Percentiles rank a stretch among this genome's conserved stretches.
Evolutionary conservation across 352 stramenopile species (phyloP).

Genomic region (Phytophthora pisi): DNA sequence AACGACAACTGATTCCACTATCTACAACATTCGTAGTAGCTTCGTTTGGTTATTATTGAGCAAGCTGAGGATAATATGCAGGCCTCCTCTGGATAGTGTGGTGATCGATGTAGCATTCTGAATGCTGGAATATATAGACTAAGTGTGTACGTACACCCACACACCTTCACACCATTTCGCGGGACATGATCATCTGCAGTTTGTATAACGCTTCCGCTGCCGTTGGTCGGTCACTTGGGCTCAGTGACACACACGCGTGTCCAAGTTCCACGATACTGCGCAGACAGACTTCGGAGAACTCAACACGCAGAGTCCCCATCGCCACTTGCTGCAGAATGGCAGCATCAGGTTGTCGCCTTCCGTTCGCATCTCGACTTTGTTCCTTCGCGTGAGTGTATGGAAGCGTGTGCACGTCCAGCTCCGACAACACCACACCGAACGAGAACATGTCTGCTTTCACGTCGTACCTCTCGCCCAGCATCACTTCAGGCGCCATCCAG

Average conservation of each 20-base stretch:
- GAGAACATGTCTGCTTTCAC: constrained; percentile 48
- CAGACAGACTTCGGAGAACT: constrained; percentile 27
- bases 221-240: constrained; percentile 35
- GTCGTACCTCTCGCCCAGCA: constrained; percentile 38
- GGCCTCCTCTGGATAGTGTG: too few relatives aligned
- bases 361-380: constrained; percentile 17
- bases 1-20: too few relatives aligned
- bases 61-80: too few relatives aligned
- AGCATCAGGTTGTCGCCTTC: constrained; percentile 27
- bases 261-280: constrained; percentile 29
- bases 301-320: constrained; percentile 36
- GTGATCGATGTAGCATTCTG: too few relatives aligned
- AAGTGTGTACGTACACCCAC: too few relatives aligned
- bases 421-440: constrained; percentile 44
- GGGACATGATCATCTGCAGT: constrained; percentile 27
- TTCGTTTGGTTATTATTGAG: too few relatives aligned
- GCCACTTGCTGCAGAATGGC: constrained; percentile 45
- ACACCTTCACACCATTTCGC: constrained; percentile 12
- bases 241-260: constrained; percentile 35
- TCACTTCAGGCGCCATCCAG: constrained; percentile 78
- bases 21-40: too few relatives aligned
- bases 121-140: too few relatives aligned
- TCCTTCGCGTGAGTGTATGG: constrained; percentile 37
- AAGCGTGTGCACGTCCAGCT: constrained; percentile 35
- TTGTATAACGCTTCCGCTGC: constrained; percentile 43